These are phyloP conservation scores for Annona squamosa DNA, from an alignment of 164 flowering plant species.

Conservation along the genomic window DNA sequence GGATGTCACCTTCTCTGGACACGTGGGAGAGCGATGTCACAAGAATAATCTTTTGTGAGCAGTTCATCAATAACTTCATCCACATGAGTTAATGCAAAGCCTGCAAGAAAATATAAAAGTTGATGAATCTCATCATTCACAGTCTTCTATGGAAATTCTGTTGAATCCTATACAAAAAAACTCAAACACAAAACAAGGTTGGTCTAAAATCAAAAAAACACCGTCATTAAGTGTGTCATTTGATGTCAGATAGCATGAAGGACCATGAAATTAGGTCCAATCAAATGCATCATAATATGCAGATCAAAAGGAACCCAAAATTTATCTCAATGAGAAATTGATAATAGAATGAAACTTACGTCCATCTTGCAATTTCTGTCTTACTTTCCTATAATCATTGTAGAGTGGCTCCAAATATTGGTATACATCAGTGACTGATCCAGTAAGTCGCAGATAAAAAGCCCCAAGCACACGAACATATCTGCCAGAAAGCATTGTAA, in stretches of 20 bases:
- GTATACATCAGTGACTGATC: constrained; percentile 77
- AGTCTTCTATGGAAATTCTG: neutral
- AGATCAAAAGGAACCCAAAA: neutral
- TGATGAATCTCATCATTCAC: neutral
- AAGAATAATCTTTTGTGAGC: constrained; percentile 81
- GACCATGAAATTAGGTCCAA: neutral
- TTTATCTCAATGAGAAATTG: neutral
- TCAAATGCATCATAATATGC: neutral
- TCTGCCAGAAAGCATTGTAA: constrained; percentile 28
- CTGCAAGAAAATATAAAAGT: constrained; percentile 23
- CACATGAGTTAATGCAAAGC: constrained; percentile 72
- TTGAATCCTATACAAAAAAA: neutral
- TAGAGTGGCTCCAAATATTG: constrained; percentile 90
- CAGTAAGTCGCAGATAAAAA: constrained; percentile 85
- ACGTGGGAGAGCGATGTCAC: constrained; percentile 88
- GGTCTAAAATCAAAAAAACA: too few species aligned
- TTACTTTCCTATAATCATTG: constrained; percentile 89
- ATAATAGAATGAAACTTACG: constrained; percentile 34
- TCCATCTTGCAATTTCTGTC: constrained; percentile 66
- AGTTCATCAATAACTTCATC: constrained; percentile 96
- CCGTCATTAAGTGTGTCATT: too few species aligned
- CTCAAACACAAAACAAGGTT: neutral
- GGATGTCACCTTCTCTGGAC: constrained; percentile 70
- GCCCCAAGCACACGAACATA: constrained; percentile 93
- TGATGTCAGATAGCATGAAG: neutral